A percentile compares a stretch with the other conserved stretches of the same genome.
These are phyloP conservation scores for Neurospora sp. DNA, from an alignment of 495 filamentous ascomycete species.

Conservation along the genomic window DNA sequence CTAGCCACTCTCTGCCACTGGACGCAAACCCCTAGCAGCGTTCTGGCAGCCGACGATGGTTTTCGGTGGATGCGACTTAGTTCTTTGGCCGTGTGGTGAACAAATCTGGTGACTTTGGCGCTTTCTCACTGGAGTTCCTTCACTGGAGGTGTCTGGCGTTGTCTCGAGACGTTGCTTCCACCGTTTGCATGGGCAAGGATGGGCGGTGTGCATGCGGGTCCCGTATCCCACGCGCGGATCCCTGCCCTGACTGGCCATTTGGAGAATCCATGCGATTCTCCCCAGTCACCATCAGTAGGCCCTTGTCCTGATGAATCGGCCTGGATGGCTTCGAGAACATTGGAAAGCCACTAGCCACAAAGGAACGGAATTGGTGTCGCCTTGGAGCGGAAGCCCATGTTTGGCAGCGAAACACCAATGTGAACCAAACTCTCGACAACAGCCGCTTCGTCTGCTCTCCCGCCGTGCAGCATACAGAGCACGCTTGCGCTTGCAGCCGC, in stretches of 20 bases:
- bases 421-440: background rate
- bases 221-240: conserved; percentile 3
- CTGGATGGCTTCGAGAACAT: background rate
- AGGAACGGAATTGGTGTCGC: background rate
- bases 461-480: background rate
- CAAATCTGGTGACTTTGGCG: background rate
- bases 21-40: conserved; percentile 5
- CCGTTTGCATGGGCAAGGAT: conserved; percentile 17
- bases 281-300: background rate
- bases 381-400: background rate
- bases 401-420: background rate
- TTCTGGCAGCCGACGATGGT: conserved; percentile 3
- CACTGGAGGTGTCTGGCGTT: conserved; percentile 2
- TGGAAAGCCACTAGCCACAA: background rate
- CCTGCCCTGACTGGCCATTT: conserved; percentile 9
- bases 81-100: background rate
- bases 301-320: conserved; percentile 1
- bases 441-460: background rate
- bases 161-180: conserved; percentile 4
- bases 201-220: conserved; percentile 20
- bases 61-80: background rate
- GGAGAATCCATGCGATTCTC: conserved; percentile 17
- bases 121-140: background rate
- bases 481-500: background rate
- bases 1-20: conserved; percentile 29